phyloP scores from a whole-genome alignment of 2,329 filamentous ascomycete genomes.

The Triangularia verruculosa region DNA sequence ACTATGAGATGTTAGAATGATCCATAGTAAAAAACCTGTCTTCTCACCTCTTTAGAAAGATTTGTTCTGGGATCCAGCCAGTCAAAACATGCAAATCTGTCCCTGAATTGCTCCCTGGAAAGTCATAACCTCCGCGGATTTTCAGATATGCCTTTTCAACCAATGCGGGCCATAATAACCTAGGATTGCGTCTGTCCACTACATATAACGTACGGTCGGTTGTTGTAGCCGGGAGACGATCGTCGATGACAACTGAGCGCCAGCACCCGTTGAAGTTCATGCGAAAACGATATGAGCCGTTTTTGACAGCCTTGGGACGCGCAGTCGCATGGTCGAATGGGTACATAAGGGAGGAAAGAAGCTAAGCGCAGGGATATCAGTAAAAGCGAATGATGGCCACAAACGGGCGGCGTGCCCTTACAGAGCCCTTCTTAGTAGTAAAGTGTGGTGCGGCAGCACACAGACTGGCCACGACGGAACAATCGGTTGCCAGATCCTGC shows the following conservation, averaged over 20 bases:
- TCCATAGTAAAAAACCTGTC: conserved; percentile 7
- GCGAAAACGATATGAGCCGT: conserved; percentile 87
- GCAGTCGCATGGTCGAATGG: conserved; percentile 63
- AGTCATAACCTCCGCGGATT: conserved; percentile 92
- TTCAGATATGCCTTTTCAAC: conserved; percentile 97
- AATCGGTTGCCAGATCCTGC: conserved; percentile 93
- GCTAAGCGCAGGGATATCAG: conserved; percentile 40
- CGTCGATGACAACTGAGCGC: conserved; percentile 83
- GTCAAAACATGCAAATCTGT: conserved; percentile 91
- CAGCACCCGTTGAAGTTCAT: conserved; percentile 95
- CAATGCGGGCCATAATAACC: conserved; percentile 85
- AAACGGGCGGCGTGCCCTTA: conserved; percentile 36
- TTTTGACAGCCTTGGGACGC: conserved; percentile 64
- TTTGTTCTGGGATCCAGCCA: conserved; percentile 94
- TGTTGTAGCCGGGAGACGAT: conserved; percentile 75
- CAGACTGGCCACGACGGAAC: conserved; percentile 92
- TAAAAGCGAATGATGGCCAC: not conserved
- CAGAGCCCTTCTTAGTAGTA: conserved; percentile 65
- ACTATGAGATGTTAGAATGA: conserved; percentile 37
- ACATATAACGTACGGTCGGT: conserved; percentile 78
- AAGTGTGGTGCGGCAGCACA: conserved; percentile 75
- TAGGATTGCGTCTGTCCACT: conserved; percentile 76
- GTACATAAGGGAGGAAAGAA: conserved; percentile 70
- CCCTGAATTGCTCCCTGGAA: conserved; percentile 94
- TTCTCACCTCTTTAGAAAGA: conserved; percentile 71